Evolutionary conservation across 495 filamentous ascomycete genomes (phyloP), one percentile per base, ranked within the genome.

Genomic region (Tuber microsphaerosporum): DNA sequence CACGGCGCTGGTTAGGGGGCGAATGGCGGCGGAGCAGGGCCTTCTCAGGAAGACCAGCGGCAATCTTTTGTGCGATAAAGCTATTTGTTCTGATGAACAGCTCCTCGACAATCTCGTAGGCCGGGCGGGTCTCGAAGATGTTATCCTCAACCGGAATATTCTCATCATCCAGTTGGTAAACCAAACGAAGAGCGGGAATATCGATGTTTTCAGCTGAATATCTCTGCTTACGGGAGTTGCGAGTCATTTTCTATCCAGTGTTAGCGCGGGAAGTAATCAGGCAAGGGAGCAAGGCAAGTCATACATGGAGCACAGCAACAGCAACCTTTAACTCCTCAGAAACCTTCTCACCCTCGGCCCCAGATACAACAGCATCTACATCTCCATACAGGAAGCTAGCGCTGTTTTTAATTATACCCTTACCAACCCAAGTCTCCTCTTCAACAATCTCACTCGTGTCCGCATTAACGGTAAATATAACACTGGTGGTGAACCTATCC

Each of bases 151-250:
- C 93, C 0, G 94, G 95, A 48, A 97, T 93, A 83, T 97, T 97
- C 86, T 99, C 95, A 79, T 99, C 95, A 80, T 99, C 96, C n/a
- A 97, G 89, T 83, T 95, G 92, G 82, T 97, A 92, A 56, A 98
- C 85, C 46, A 99, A 88, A 68, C 95, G 92, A 71, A 98, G 89
- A 70, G 94, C 89, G 31, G 94, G 92, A 76, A 97, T 92, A 14
- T 91, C 88, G 45, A 91, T 88, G 39, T 89, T 88, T 37, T 91
- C 91, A 73, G 93, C 91, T 70, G 92, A 92, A 77, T 95, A 91
- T 69, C 95, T 89, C 10, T 90, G 88, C 83, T 97, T 92, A 51
- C 93, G 91, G 88, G 97, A 95, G 83, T 94, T 97, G 75, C 92
- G 91, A 10, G 92, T 88, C 76, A 96, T 87, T 77, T 88, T 86